Evolutionary conservation across 306 rosid genomes (phyloP), one percentile per base, ranked within the genome.

Genomic region (Clitoria ternatea): DNA sequence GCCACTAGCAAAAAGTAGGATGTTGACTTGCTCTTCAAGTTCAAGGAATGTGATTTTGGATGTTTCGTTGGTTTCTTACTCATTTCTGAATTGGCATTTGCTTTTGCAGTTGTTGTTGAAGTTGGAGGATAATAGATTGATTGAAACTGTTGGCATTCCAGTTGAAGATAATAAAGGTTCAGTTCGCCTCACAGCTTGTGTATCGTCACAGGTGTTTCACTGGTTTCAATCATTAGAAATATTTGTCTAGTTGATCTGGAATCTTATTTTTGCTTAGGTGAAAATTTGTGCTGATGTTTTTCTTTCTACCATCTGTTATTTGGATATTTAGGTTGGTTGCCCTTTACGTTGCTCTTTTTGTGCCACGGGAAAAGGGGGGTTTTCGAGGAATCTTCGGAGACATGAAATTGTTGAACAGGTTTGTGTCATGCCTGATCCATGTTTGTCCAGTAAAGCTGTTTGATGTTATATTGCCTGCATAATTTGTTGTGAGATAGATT

Each of bases 341-440:
- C 95, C 98, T 11, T 61, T 94, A 59, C 92, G 92, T 29, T 94
- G 98, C 84, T 84, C 98, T 26, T 94, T 94, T 78, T 94, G 98
- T 83, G 98, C 98, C 76, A 94, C 98, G 3, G 98, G 98, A 29
- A 90, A 94, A 77, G 98, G 98, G 14, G 98, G 98, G 0, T 94
- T 90, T 80, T 84, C 98, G 36, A 90, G 98, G 79, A 94, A 94
- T 69, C 98, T 94, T 72, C 68, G 47, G 56, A 80, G 82, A 19
- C 96, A 94, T 80, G 98, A 94, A 83, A 94, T 94, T 29, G 83
- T 94, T 55, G 98, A 90, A 71, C 98, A 94, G 98, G 98, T 94
- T 67, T 61, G 52, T 30, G 42, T 68, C 42, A 26, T 59, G 18
- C 66, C 47, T 54, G 44, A 43, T 70, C 55, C 22, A 8, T 62